Evolutionary conservation across 129 eudicot species (phyloP), one percentile per base, ranked within the genome.

Genomic region (Chrysanthemum seticuspe): DNA sequence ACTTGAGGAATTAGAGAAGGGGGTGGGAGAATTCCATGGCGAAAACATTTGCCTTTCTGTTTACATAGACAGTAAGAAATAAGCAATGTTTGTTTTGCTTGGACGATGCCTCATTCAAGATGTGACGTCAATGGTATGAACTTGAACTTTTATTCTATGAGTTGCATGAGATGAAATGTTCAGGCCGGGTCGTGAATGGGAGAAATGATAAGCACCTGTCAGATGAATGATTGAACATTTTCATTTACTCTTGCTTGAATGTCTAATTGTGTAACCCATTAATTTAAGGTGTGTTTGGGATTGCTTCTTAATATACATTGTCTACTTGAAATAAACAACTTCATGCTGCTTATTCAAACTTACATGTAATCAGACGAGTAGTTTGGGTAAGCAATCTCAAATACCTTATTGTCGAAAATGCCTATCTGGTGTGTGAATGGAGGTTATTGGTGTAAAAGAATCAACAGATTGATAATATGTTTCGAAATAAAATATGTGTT

Each of bases 91-190:
- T 29, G 40, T 74, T 13, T 12, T 49, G 62, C 52, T 62, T 62
- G 71, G 64, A 50, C 34, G 14, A 21, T 21, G 29, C 19, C 29
- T 59, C 31, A 21, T 8, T 10, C 64, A 9, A 19, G 25, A 59
- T 7, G 8, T 12, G 11, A 19, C 11, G 23, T 58, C 23, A 16
- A 21, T 18, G 10, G 36, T 3, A 58, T 19, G 14, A 27, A 19
- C 18, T 58, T 53, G 15, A 16, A 13, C 63, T 5, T 50, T 2
- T 6, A 68, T 49, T 49, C 40, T 67, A 2, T 10, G 40, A 12
- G 72, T 67, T 16, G 72, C 44, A 57, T 67, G 57, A 47, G 58
- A 67, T 49, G 54, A 67, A 67, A 67, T 16, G 49, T 13, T 18
- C 72, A 13, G 48, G n/a, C 34, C 7, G 2, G 2, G n/a, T 27